phyloP scores from a whole-genome alignment of 2,329 filamentous ascomycete species.

The Epichloe baconii region DNA sequence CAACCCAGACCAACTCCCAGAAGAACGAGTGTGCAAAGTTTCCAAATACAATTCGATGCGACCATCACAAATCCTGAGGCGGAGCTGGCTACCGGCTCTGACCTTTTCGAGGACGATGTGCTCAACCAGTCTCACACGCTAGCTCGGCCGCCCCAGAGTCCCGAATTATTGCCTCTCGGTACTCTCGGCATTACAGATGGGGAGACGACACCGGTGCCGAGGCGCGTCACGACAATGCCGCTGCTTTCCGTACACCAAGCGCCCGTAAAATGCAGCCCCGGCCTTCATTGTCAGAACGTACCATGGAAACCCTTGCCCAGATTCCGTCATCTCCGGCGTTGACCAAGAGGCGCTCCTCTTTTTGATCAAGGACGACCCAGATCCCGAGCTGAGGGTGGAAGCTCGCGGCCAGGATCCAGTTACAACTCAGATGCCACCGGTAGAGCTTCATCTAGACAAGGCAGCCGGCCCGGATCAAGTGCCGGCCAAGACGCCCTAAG shows the following conservation, averaged over 20 bases:
- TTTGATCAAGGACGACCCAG: slow-evolving; percentile 51
- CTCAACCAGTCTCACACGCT: not conserved
- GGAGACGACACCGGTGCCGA: not conserved
- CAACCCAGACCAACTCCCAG: slow-evolving; percentile 8
- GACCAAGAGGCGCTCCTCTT: slow-evolving; percentile 53
- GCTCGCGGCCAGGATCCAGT: slow-evolving; percentile 42
- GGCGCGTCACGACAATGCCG: slow-evolving; percentile 7
- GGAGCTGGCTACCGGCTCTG: not conserved
- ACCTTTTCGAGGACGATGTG: not conserved
- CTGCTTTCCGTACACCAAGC: slow-evolving; percentile 10
- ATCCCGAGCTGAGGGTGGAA: slow-evolving; percentile 31
- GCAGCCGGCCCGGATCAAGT: slow-evolving; percentile 43
- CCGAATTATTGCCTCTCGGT: not conserved
- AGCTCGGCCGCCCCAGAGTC: not conserved
- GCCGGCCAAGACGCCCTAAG: slow-evolving; percentile 30
- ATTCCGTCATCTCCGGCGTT: slow-evolving; percentile 66
- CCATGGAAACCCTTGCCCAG: slow-evolving; percentile 69
- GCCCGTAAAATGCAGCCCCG: slow-evolving; percentile 16
- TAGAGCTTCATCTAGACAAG: slow-evolving; percentile 34
- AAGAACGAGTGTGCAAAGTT: slow-evolving; percentile 3
- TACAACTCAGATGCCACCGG: slow-evolving; percentile 48
- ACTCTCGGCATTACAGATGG: not conserved
- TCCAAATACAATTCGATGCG: slow-evolving; percentile 6
- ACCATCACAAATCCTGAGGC: not conserved
- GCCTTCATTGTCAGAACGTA: slow-evolving; percentile 66